Base-by-base conservation (phyloP, 495 filamentous ascomycete genomes). In the Penicillium paxilli region DNA sequence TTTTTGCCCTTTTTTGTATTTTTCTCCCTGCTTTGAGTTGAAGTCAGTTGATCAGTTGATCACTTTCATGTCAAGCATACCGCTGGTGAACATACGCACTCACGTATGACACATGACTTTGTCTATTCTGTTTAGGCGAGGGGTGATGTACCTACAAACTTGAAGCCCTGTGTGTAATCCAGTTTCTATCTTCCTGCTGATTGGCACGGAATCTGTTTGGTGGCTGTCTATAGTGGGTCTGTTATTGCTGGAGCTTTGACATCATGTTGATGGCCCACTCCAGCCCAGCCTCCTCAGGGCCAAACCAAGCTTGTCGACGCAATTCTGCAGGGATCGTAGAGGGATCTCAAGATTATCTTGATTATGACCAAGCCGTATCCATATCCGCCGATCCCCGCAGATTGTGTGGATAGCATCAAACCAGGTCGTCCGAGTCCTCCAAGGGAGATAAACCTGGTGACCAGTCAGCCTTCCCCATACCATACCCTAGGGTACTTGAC, bases 331-430 rank as follows among this genome's bases (percentile, higher is more conserved):
- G 44, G 33, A 48, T 54, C 33, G 22, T 42, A 20, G 8, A 38
- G n/a, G 28, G 21, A 45, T 17, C 9, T 21, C 8, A 23, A 42
- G 20, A 22, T 17, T 8, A 40, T 42, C 40, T 42, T 0, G 35
- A 51, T 52, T 28, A 57, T 57, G 58, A 33, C 51, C 30, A 38
- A 32, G n/a, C 20, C 28, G 21, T 61, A 61, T 26, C 40, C 46
- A 50, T 61, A 61, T 45, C 58, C 58, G 4, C 49, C 46, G 16
- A 57, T 61, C 45, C 54, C 58, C 46, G 38, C 38, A 25, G 41
- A 54, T 26, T 53, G 40, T 23, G 46, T 57, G 45, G 58, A 61
- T 38, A 52, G 46, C 28, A 41, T 37, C 22, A 46, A 54, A 32
- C 48, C 53, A n/a, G 49, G 40, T 50, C 58, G 28, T 23, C 38